Percentiles rank a stretch among this genome's conserved stretches.
Conservation (phyloP, 2,329 filamentous ascomycete species). For the Exophiala aquamarina region DNA sequence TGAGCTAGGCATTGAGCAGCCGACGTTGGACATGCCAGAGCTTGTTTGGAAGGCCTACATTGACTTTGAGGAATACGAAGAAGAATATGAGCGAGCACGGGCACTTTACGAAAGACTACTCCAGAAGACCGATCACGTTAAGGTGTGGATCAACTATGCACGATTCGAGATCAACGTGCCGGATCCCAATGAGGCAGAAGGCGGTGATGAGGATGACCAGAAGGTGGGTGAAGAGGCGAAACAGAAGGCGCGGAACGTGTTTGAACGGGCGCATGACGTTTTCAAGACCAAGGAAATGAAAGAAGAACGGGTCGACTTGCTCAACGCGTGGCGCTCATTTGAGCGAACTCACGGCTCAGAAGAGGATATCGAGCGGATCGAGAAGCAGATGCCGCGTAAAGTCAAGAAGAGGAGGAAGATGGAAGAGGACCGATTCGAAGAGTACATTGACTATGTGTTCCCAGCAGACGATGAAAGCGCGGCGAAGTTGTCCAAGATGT, state of each 20-base stretch:
- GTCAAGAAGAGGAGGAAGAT: conserved; percentile 84
- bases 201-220: conserved; percentile 57
- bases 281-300: conserved; percentile 91
- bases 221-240: conserved; percentile 81
- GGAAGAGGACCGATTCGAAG: conserved; percentile 91
- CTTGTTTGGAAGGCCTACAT: conserved; percentile 98
- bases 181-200: conserved; percentile 66
- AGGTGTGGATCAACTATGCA: conserved; percentile 99
- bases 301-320: conserved; percentile 86
- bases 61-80: conserved; percentile 95
- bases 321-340: conserved; percentile 91
- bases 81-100: conserved; percentile 81
- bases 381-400: conserved; percentile 89
- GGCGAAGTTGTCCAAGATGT: conserved; percentile 76
- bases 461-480: conserved; percentile 88
- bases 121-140: conserved; percentile 95
- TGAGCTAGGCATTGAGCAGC: conserved; percentile 81
- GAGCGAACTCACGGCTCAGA: conserved; percentile 78
- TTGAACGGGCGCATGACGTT: conserved; percentile 78
- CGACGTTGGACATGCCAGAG: conserved; percentile 92
- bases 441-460: conserved; percentile 97
- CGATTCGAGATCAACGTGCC: conserved; percentile 96
- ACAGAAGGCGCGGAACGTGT: conserved; percentile 75
- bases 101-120: conserved; percentile 85
- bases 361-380: conserved; percentile 76